These are phyloP conservation scores for Emergomyces orientalis DNA, from an alignment of 2,329 filamentous ascomycete genomes.

Conservation along the genomic window DNA sequence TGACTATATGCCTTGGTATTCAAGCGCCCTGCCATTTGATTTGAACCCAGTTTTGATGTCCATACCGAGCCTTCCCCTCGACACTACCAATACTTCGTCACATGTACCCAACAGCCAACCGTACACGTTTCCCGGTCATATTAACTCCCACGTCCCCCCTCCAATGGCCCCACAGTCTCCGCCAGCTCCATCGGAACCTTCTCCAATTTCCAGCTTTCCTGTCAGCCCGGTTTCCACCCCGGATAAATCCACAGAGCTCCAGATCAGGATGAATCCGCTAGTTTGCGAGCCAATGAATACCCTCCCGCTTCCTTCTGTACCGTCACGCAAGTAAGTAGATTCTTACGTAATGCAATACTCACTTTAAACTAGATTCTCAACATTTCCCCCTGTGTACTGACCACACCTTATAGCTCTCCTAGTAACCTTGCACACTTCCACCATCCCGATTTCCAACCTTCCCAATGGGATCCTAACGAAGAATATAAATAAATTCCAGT, in stretches of 20 bases:
- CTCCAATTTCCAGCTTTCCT: constrained; percentile 17
- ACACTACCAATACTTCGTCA: constrained; percentile 23
- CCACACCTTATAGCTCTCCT: constrained; percentile 27
- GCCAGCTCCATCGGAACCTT: constrained; percentile 20
- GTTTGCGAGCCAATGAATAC: constrained; percentile 35
- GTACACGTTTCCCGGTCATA: constrained; percentile 25
- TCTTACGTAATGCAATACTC: background rate
- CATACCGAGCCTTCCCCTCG: constrained; percentile 33
- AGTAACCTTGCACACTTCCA: constrained; percentile 40
- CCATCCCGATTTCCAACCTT: constrained; percentile 38
- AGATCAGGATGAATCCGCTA: constrained; percentile 34
- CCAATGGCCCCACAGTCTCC: constrained; percentile 11
- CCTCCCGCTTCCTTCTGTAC: constrained; percentile 30
- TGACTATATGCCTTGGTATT: constrained; percentile 31
- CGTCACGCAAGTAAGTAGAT: constrained; percentile 34
- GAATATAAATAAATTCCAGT: constrained; percentile 19
- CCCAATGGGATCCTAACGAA: constrained; percentile 37
- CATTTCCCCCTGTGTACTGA: background rate
- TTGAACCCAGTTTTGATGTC: constrained; percentile 34
- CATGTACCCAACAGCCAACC: constrained; percentile 25
- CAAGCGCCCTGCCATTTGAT: constrained; percentile 31
- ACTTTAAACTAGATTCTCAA: background rate
- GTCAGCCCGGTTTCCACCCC: constrained; percentile 24
- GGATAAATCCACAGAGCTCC: constrained; percentile 21
- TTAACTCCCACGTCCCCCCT: constrained; percentile 14